Evolutionary conservation across 2,329 filamentous ascomycete species (phyloP), one percentile per base, ranked within the genome.

Genomic region (Polytolypa hystricis): DNA sequence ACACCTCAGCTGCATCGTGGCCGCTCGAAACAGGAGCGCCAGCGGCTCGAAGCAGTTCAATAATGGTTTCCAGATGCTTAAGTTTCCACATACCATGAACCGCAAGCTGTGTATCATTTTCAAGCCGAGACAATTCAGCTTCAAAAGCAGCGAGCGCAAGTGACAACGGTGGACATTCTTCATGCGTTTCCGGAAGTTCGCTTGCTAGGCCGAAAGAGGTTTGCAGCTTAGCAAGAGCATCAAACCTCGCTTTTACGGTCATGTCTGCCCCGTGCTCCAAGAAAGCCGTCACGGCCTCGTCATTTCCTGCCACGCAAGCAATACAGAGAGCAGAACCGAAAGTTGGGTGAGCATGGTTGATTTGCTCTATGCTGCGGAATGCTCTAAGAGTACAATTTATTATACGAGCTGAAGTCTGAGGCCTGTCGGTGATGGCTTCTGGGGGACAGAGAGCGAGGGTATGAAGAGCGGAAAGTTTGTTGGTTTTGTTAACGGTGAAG

Each of bases 311-410:
- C 16, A 34, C 9, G 12, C 31, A 19, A n/a, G 31, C 31, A 2
- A 33, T 33, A 25, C 31, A 33, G 4, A 33, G 16, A 12, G 19
- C 31, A 33, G 31, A 23, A 7, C 31, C 20, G 23, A 33, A 16
- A 11, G 20, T 25, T 6, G 31, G 20, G 32, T 34, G 32, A 16
- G 18, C 12, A 6, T n/a, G 20, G 16, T 34, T 26, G 8, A 34
- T 34, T 17, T 10, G 4, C 18, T 25, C 32, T 26, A 23, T 10
- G 1, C 14, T 25, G 18, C 9, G 20, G 32, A 34, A 34, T 16
- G 14, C 32, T 34, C 10, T 17, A 11, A 34, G 32, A 17, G 26
- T 18, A 12, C 14, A 8, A 16, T 34, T 20, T 10, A 34, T 34
- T n/a, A 11, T 11, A n/a, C 20, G 18, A 18, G 32, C 20, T 6